phyloP scores from a whole-genome alignment of 2,329 filamentous ascomycete species.

The Karstenula rhodostoma region DNA sequence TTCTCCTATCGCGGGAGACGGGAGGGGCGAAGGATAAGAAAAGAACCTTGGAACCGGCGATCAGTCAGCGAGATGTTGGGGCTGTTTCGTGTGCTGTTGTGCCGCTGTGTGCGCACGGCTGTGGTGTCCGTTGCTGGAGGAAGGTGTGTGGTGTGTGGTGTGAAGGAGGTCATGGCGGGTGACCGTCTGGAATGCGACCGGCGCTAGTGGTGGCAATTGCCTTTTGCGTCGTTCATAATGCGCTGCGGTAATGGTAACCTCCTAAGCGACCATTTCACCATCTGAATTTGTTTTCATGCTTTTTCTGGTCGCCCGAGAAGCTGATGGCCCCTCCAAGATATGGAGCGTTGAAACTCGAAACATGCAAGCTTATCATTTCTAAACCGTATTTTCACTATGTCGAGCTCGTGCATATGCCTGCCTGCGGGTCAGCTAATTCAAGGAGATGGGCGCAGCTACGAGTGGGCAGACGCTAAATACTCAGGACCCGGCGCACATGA shows the following conservation, averaged over 20 bases:
- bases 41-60: conserved; percentile 1
- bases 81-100: conserved; percentile 3
- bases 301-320: background rate
- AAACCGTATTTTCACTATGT: background rate
- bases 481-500: background rate
- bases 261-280: background rate
- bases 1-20: background rate
- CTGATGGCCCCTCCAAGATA: background rate
- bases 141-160: background rate
- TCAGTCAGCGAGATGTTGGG: background rate
- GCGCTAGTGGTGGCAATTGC: background rate
- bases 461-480: background rate
- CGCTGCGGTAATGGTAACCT: conserved; percentile 3
- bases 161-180: background rate
- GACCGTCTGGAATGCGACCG: background rate
- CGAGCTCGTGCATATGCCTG: background rate
- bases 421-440: background rate
- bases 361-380: background rate
- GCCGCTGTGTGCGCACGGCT: conserved; percentile 1
- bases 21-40: background rate
- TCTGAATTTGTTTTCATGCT: background rate
- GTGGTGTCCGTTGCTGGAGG: background rate
- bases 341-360: background rate
- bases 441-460: background rate
- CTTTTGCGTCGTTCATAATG: background rate